Evolutionary conservation across 306 rosid genomes (phyloP).

Genomic region (Psophocarpus tetragonolobus): DNA sequence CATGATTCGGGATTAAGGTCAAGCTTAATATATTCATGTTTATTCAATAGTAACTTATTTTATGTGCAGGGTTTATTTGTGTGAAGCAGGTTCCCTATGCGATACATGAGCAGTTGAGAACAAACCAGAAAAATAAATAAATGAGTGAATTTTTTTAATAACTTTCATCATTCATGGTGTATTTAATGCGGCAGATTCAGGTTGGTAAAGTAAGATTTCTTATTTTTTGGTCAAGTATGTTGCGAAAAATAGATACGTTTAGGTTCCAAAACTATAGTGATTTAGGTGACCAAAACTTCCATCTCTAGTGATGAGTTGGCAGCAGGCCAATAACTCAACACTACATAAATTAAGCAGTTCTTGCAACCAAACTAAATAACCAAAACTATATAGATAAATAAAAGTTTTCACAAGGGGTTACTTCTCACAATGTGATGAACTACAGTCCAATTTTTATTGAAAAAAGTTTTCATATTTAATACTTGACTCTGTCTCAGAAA

Average conservation of each 20-base stretch:
- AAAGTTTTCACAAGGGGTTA: not conserved
- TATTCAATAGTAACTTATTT: not conserved
- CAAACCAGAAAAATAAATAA: not conserved
- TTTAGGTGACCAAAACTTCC: slow-evolving; percentile 28
- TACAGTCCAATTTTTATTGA: too few relatives aligned
- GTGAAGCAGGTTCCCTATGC: not conserved
- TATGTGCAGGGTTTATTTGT: not conserved
- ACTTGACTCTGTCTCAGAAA: too few relatives aligned
- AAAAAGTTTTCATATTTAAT: too few relatives aligned
- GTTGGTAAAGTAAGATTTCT: not conserved
- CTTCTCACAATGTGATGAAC: not conserved
- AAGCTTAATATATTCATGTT: not conserved
- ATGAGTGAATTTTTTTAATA: not conserved
- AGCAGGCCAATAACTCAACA: not conserved
- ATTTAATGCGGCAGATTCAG: not conserved
- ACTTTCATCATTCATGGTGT: not conserved
- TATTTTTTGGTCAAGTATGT: not conserved
- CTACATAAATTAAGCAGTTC: not conserved
- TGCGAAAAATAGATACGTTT: not conserved
- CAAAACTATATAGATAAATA: not conserved
- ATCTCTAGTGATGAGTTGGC: not conserved
- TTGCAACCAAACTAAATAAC: not conserved
- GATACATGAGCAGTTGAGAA: not conserved
- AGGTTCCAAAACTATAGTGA: not conserved
- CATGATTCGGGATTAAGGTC: not conserved